Evolutionary conservation across 371 early-diverging fungal genomes (phyloP), one percentile per base, ranked within the genome.

Genomic region (Rhizopus arrhizus): DNA sequence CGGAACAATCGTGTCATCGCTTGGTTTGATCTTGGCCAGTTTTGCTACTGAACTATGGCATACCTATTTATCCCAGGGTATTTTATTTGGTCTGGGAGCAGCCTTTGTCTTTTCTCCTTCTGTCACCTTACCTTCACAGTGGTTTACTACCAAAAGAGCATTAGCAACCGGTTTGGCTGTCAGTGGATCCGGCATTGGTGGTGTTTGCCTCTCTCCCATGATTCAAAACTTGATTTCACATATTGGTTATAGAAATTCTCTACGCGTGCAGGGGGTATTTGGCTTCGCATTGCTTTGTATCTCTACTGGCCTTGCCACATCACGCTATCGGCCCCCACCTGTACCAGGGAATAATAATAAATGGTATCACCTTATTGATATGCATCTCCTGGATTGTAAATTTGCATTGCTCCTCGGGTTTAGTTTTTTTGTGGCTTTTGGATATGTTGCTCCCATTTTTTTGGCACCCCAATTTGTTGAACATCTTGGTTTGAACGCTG

Each of bases 111-210:
- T 85, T 66, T 81, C 85, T 29, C 81, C 90, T 3, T 82, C 87
- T 6, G 64, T 91, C 11, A 80, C 85, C 0, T 67, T 89, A 9
- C 85, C 88, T 8, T 68, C 87, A 0, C 88, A 90, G 66, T 93
- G 90, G 89, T 95, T 93, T 65, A 74, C 81, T 10, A 77, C 72
- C 38, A 71, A 71, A 10, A 80, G 91, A 33, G 92, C 91, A 0
- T 67, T 92, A 58, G 93, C 93, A 1, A 89, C 88, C 2, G 95
- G 95, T 2, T 74, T 92, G 45, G 86, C 83, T 3, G 84, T 90
- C 1, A 77, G 88, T 12, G 92, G 92, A 11, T 81, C 84, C n/a
- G 92, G 93, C 4, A 58, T 90, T 13, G 93, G 93, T 16, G 92
- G 91, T 4, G 75, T 91, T 2, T 64, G 80, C 16, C 50, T 92